These are phyloP conservation scores for Entelexis sorbosivorans DNA, from an alignment of 1,139 yeast species.

Conservation along the genomic window DNA sequence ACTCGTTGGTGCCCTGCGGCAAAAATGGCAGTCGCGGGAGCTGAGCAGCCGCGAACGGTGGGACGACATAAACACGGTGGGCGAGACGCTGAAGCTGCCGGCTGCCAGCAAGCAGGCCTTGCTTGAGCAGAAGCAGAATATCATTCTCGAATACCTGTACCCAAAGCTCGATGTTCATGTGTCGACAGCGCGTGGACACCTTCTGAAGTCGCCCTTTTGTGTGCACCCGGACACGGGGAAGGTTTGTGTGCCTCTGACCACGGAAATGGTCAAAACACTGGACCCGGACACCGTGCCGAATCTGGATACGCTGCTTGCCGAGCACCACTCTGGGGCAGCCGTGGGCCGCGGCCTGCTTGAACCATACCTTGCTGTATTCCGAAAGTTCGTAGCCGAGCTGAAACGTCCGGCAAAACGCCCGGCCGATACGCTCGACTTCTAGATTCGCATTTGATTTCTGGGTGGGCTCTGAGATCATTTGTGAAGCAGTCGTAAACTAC, in stretches of 20 bases:
- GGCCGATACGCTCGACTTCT: constrained; percentile 29
- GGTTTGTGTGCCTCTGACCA: constrained; percentile 88
- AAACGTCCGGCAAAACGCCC: constrained; percentile 45
- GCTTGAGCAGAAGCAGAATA: constrained; percentile 72
- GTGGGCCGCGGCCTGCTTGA: constrained; percentile 55
- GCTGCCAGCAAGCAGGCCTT: constrained; percentile 27
- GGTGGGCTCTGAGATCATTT: too few relatives aligned
- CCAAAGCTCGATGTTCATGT: constrained; percentile 93
- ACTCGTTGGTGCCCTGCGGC: constrained; percentile 45
- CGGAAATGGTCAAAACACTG: constrained; percentile 44
- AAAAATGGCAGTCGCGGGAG: constrained; percentile 26
- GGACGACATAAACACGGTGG: constrained; percentile 64
- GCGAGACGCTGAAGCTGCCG: constrained; percentile 33
- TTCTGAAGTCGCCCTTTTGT: constrained; percentile 95
- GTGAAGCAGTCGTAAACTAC: too few relatives aligned
- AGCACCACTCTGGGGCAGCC: constrained; percentile 27
- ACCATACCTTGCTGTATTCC: constrained; percentile 64
- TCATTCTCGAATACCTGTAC: constrained; percentile 68
- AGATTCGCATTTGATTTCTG: too few relatives aligned
- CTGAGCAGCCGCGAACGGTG: constrained; percentile 51
- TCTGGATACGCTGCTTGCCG: constrained; percentile 47
- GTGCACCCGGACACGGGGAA: constrained; percentile 95
- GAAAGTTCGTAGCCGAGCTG: constrained; percentile 48
- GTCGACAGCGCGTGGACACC: constrained; percentile 78
- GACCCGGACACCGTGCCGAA: constrained; percentile 78